These are phyloP conservation scores for Prunus dulcis DNA, from an alignment of 306 rosid species.

Conservation along the genomic window DNA sequence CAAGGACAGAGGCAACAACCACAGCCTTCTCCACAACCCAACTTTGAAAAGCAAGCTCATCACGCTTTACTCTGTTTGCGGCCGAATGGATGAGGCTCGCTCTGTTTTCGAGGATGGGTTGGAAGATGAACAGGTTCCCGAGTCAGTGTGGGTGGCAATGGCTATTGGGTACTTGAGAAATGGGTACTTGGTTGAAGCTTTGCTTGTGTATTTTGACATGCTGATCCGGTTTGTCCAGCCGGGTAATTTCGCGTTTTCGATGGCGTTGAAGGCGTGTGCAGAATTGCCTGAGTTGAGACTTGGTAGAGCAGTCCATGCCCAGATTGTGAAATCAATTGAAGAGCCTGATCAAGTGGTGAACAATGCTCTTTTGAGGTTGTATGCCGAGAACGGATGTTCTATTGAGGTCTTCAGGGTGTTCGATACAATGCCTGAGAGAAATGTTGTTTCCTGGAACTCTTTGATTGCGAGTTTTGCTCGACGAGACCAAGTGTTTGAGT, in stretches of 20 bases:
- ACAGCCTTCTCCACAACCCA: slow-evolving; percentile 38
- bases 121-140: slow-evolving; percentile 16
- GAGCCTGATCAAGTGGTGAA: slow-evolving; percentile 63
- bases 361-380: slow-evolving; percentile 43
- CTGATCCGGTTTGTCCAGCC: slow-evolving; percentile 32
- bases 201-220: slow-evolving; percentile 47
- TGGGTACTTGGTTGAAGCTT: slow-evolving; percentile 38
- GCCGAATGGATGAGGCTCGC: slow-evolving; percentile 44
- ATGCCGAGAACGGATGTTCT: slow-evolving; percentile 35
- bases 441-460: slow-evolving; percentile 62
- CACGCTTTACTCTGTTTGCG: slow-evolving; percentile 56
- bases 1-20: not conserved
- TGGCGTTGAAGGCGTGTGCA: slow-evolving; percentile 47
- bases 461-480: slow-evolving; percentile 39
- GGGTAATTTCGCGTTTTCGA: slow-evolving; percentile 48
- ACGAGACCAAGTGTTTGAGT: slow-evolving; percentile 28
- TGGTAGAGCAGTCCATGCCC: slow-evolving; percentile 58
- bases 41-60: slow-evolving; percentile 52
- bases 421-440: slow-evolving; percentile 56
- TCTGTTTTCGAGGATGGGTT: slow-evolving; percentile 29
- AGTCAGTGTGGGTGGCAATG: slow-evolving; percentile 59
- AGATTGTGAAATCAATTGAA: slow-evolving; percentile 37
- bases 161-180: slow-evolving; percentile 50
- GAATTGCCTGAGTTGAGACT: slow-evolving; percentile 26
- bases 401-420: slow-evolving; percentile 43